phyloP scores from a whole-genome alignment of 2,329 filamentous ascomycete species.

The Aspergillus uvarum region DNA sequence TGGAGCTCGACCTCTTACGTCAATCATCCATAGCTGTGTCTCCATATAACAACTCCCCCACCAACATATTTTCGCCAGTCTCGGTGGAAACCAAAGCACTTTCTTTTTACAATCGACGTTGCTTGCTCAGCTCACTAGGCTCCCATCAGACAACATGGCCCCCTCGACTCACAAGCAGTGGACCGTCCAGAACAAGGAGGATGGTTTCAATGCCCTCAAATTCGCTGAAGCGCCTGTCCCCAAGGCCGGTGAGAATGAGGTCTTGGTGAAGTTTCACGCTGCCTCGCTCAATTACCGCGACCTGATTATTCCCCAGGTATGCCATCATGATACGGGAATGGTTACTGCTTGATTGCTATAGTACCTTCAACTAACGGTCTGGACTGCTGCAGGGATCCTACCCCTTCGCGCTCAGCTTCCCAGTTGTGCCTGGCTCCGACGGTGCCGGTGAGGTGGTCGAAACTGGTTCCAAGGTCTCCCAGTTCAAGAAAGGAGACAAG shows the following conservation, averaged over 20 bases:
- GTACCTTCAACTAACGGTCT: background rate
- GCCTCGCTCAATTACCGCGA: conserved; percentile 54
- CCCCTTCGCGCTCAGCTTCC: conserved; percentile 33
- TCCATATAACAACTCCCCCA: background rate
- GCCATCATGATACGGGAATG: conserved; percentile 21
- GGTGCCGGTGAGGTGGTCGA: conserved; percentile 49
- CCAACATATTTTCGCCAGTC: background rate
- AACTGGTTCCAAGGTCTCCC: conserved; percentile 56
- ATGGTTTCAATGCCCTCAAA: conserved; percentile 61
- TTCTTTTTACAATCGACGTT: background rate
- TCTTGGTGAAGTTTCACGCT: conserved; percentile 64
- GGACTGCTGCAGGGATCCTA: conserved; percentile 30
- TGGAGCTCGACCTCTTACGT: conserved; percentile 12
- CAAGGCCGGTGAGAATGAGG: conserved; percentile 66
- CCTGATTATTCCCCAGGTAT: conserved; percentile 46
- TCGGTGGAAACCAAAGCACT: background rate
- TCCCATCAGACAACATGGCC: conserved; percentile 3
- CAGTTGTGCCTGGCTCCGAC: conserved; percentile 37
- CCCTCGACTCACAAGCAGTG: conserved; percentile 55
- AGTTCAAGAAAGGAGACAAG: conserved; percentile 59
- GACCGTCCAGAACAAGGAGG: conserved; percentile 50
- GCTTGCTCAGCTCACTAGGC: background rate
- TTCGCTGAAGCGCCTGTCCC: conserved; percentile 57
- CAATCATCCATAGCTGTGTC: conserved; percentile 1
- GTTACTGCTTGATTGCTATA: conserved; percentile 23